Base-by-base conservation (phyloP, 2,329 filamentous ascomycete genomes). In the Colletotrichum chrysophilum region DNA sequence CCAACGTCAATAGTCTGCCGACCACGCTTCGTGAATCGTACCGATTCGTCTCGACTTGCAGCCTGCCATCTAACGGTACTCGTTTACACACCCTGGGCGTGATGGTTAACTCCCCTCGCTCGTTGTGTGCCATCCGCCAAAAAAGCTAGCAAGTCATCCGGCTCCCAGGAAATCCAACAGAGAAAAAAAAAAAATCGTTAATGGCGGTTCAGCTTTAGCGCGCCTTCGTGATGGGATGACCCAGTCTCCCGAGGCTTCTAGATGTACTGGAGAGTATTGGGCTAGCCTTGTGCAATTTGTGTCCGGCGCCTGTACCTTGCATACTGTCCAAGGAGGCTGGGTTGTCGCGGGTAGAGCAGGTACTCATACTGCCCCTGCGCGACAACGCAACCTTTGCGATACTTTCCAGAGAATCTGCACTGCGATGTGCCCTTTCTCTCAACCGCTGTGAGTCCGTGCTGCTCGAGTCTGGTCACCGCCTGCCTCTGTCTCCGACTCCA, bases 281-380 rank as follows among this genome's bases (percentile, higher is more conserved):
- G 36, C 71, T 74, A 66, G 71, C 74, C 74, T 75, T 74, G 71
- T 75, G 66, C 70, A 74, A 75, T 76, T 76, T 74, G 43, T 74
- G 71, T 30, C 74, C 48, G 52, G 61, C 30, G 70, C 71, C 71
- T 74, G 74, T 75, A 75, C 74, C 74, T 75, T 75, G 74, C 71
- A 76, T 76, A 66, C 21, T 28, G 64, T 18, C 34, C 60, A 75
- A 21, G 71, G 71, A 75, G 56, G 73, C 43, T 68, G 73, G 73
- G 70, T 30, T 73, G 64, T 75, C 73, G 58, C 70, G 73, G 56
- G 26, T 72, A 75, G 32, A 69, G 43, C 62, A 67, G 62, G 70
- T 73, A 75, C 16, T 75, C 58, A 32, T 30, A 55, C 60, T 24
- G 38, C 18, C 30, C 38, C 28, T 34, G 30, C 5, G 24, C 55